Evolutionary conservation across 2,329 filamentous ascomycete species (phyloP).

Genomic region (Fusarium dimerum): DNA sequence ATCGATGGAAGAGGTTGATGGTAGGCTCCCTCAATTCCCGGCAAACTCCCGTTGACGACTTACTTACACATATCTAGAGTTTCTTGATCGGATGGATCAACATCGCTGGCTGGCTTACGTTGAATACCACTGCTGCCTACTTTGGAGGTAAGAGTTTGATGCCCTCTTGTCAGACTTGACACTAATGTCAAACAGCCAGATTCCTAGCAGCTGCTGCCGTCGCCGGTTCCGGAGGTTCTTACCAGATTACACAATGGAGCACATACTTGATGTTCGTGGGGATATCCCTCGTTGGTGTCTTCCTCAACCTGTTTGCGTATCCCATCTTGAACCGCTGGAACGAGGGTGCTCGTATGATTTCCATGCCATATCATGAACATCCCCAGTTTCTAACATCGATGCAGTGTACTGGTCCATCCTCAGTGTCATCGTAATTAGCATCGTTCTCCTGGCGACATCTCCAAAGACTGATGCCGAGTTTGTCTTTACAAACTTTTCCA

Average conservation of each 20-base stretch:
- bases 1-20: slow-evolving; percentile 40
- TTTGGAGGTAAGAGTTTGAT: slow-evolving; percentile 38
- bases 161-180: not conserved
- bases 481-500: slow-evolving; percentile 47
- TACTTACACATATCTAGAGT: slow-evolving; percentile 29
- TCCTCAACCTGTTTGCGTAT: slow-evolving; percentile 45
- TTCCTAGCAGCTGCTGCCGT: slow-evolving; percentile 45
- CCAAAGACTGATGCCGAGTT: slow-evolving; percentile 43
- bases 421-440: slow-evolving; percentile 44
- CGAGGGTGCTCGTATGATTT: slow-evolving; percentile 38
- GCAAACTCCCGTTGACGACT: too few species aligned
- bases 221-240: slow-evolving; percentile 39
- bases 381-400: not conserved
- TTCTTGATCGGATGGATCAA: slow-evolving; percentile 45
- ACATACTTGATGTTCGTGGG: slow-evolving; percentile 45
- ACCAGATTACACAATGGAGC: slow-evolving; percentile 40
- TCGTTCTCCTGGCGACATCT: slow-evolving; percentile 42
- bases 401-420: slow-evolving; percentile 43
- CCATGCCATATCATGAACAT: not conserved
- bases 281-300: slow-evolving; percentile 21
- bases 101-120: slow-evolving; percentile 47
- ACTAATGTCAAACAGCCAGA: slow-evolving; percentile 33
- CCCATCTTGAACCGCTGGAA: slow-evolving; percentile 43
- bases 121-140: slow-evolving; percentile 45
- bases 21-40: slow-evolving; percentile 17